Evolutionary conservation across 2,329 filamentous ascomycete species (phyloP).

Genomic region (Seiridium cupressi): DNA sequence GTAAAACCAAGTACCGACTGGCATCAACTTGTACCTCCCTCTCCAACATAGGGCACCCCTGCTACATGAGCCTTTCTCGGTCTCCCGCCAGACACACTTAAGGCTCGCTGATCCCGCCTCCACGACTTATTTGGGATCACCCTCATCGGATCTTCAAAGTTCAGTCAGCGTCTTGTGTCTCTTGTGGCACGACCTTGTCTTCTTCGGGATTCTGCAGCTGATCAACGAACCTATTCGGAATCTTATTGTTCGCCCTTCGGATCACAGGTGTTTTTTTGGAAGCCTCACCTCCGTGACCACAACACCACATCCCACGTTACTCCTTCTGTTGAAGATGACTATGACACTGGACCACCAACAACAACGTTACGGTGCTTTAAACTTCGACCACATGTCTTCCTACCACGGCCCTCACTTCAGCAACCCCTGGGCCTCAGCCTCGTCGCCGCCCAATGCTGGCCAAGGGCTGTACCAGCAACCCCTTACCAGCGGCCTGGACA

Average conservation of each 20-base stretch:
- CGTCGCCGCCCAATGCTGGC: conserved; percentile 51
- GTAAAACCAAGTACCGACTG: conserved; percentile 34
- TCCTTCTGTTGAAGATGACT: conserved; percentile 65
- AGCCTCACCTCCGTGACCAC: neutral
- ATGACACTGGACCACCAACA: conserved; percentile 94
- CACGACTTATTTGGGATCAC: conserved; percentile 35
- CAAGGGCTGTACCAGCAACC: conserved; percentile 64
- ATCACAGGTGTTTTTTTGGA: neutral
- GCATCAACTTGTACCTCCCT: conserved; percentile 33
- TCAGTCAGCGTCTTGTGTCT: conserved; percentile 17
- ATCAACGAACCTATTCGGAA: conserved; percentile 38
- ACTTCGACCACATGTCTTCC: conserved; percentile 75
- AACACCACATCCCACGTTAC: too few species aligned
- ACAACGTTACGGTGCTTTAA: conserved; percentile 74
- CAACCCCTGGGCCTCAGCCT: conserved; percentile 77
- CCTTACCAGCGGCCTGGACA: conserved; percentile 55
- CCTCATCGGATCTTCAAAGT: conserved; percentile 31
- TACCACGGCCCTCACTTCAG: conserved; percentile 79
- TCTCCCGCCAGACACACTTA: conserved; percentile 48
- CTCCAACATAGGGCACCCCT: conserved; percentile 31
- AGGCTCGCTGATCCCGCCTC: conserved; percentile 59
- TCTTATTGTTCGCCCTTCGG: neutral
- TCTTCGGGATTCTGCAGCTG: conserved; percentile 47
- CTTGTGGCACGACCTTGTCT: conserved; percentile 39
- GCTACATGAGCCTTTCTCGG: conserved; percentile 31